Conservation (phyloP, 371 early-diverging fungal genomes). For the Furculomyces boomerangus region DNA sequence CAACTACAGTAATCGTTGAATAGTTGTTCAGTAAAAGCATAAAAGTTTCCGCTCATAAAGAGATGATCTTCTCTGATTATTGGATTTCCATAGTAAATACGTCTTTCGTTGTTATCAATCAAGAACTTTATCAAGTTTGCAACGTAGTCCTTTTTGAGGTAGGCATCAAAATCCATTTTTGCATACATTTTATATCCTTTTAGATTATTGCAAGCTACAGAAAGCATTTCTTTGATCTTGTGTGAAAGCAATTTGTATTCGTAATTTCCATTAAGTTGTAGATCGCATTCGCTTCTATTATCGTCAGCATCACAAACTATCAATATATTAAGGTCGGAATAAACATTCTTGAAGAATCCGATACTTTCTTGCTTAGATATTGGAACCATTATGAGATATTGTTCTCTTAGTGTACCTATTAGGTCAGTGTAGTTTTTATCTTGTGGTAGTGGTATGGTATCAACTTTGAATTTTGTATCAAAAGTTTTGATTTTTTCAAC, state of each 20-base stretch:
- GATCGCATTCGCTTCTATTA: neutral
- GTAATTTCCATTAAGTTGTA: neutral
- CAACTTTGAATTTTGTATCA: too few relatives aligned
- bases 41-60: neutral
- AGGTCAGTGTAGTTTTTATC: too few relatives aligned
- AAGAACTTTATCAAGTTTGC: neutral
- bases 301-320: neutral
- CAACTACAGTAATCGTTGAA: neutral
- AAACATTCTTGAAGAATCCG: neutral
- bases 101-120: neutral
- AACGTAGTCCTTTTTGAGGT: neutral
- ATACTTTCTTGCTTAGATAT: neutral
- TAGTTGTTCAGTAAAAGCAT: neutral
- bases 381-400: neutral
- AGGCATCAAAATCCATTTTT: constrained; percentile 1
- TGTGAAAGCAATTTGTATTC: neutral
- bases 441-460: too few relatives aligned
- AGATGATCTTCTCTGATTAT: neutral
- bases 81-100: neutral
- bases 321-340: neutral
- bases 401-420: too few relatives aligned
- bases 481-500: too few relatives aligned
- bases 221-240: neutral
- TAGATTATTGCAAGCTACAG: neutral
- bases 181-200: neutral